Conservation (phyloP, 768 basidiomycete genomes). For the Rhizopogon vulgaris region DNA sequence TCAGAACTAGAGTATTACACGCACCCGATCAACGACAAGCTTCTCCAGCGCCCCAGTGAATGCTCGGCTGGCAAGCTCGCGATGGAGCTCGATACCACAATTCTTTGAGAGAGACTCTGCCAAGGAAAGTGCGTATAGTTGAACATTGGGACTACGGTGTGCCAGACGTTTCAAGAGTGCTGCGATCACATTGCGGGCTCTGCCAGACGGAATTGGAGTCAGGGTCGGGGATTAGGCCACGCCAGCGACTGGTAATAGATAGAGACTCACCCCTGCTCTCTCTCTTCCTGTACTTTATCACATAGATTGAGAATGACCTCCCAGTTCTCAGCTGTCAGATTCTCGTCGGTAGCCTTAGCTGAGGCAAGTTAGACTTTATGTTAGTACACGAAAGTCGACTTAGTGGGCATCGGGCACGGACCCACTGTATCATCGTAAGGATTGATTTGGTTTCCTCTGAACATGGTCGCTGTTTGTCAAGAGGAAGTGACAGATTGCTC, state of each 20-base stretch:
- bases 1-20: constrained; percentile 12
- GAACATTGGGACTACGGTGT: constrained; percentile 95
- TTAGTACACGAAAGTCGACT: constrained; percentile 1
- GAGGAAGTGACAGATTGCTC: neutral
- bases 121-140: constrained; percentile 86
- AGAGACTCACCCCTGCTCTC: constrained; percentile 68
- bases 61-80: constrained; percentile 83
- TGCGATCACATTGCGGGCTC: constrained; percentile 80
- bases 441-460: constrained; percentile 59
- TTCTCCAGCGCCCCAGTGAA: constrained; percentile 89
- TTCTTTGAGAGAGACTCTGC: constrained; percentile 91
- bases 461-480: constrained; percentile 43
- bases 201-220: constrained; percentile 27
- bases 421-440: constrained; percentile 91
- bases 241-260: neutral
- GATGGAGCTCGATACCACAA: constrained; percentile 70
- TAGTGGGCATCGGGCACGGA: constrained; percentile 34
- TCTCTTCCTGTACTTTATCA: constrained; percentile 92
- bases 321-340: constrained; percentile 93
- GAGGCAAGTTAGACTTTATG: constrained; percentile 1
- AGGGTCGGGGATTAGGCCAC: constrained; percentile 7
- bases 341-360: constrained; percentile 98
- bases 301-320: constrained; percentile 90
- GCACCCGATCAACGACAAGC: constrained; percentile 81
- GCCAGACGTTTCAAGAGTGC: constrained; percentile 84